Evolutionary conservation across 179 eudicot genomes (phyloP).

Genomic region (Spergularia azorica): DNA sequence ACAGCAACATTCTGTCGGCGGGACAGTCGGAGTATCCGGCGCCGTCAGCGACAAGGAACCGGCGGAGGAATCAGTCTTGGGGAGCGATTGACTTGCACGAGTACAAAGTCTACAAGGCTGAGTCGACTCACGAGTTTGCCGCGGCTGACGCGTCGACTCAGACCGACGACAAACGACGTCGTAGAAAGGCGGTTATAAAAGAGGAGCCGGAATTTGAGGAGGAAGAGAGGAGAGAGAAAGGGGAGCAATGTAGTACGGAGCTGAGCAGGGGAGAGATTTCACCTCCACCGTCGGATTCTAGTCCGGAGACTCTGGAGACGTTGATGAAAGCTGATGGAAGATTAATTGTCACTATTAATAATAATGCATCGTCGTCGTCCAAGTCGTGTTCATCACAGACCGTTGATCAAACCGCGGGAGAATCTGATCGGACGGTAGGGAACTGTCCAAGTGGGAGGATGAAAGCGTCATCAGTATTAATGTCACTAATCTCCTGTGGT

Average conservation of each 20-base stretch:
- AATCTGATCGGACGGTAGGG: conserved; percentile 37
- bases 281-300: conserved; percentile 88
- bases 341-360: conserved; percentile 16
- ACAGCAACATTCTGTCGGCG: conserved; percentile 8
- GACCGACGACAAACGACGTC: conserved; percentile 68
- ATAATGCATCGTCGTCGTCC: neutral
- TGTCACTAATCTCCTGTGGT: conserved; percentile 84
- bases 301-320: conserved; percentile 80
- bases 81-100: conserved; percentile 59
- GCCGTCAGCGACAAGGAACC: conserved; percentile 27
- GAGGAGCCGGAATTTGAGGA: conserved; percentile 13
- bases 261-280: conserved; percentile 67
- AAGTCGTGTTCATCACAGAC: conserved; percentile 8
- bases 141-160: conserved; percentile 83
- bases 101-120: conserved; percentile 71
- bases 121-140: conserved; percentile 37
- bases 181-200: conserved; percentile 29
- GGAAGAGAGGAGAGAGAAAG: conserved; percentile 20
- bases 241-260: conserved; percentile 43
- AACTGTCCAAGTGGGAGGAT: conserved; percentile 47
- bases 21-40: conserved; percentile 5
- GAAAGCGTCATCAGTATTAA: conserved; percentile 68
- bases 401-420: conserved; percentile 14
- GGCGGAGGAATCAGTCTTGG: conserved; percentile 73
- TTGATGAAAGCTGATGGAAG: conserved; percentile 72